A percentile compares a stretch with the other conserved stretches of the same genome.
phyloP scores from a whole-genome alignment of 2,329 filamentous ascomycete species.

The Calonectria pseudoturangicola region DNA sequence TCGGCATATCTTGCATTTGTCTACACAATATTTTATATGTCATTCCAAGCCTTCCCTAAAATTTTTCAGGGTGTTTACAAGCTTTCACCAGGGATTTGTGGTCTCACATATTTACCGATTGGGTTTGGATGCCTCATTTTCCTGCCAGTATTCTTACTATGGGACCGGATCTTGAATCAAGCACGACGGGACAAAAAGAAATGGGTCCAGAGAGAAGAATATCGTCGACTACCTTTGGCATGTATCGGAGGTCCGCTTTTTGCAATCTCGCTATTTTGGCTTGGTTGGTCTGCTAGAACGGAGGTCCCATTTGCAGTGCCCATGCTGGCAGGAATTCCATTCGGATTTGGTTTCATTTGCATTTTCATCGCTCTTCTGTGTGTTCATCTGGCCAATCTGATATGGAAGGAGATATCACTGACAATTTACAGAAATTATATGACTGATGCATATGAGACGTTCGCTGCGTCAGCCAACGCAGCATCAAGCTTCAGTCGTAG shows the following conservation, averaged over 20 bases:
- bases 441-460: background rate
- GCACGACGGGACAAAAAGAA: background rate
- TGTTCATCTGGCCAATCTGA: background rate
- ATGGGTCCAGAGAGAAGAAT: conserved; percentile 6
- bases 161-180: background rate
- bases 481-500: background rate
- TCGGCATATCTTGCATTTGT: background rate
- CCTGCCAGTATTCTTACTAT: background rate
- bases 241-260: background rate
- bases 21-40: conserved; percentile 10
- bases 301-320: background rate
- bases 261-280: conserved; percentile 6
- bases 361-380: background rate
- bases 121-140: conserved; percentile 7
- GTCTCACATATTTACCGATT: background rate
- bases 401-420: background rate
- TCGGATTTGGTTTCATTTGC: background rate
- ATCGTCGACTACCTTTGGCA: background rate
- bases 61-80: background rate
- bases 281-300: background rate
- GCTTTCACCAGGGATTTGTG: background rate
- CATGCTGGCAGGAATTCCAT: background rate
- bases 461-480: background rate
- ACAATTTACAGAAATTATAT: background rate
- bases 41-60: background rate